Conservation (phyloP, 805 yeast genomes). For the Blastobotrys terrestris region DNA sequence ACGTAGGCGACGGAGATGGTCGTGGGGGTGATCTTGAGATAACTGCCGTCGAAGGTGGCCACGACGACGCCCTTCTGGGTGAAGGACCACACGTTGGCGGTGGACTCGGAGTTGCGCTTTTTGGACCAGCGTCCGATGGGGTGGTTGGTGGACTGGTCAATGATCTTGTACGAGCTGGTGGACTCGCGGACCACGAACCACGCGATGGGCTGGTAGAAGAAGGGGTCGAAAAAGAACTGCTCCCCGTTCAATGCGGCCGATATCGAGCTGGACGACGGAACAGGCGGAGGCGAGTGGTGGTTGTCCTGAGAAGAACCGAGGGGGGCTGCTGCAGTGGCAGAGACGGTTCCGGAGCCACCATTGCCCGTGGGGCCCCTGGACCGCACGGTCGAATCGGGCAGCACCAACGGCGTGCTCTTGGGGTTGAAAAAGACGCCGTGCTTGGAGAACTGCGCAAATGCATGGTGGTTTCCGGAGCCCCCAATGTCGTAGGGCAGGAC, state of each 20-base stretch:
- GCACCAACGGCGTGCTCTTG: conserved; percentile 1
- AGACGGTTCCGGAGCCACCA: not conserved
- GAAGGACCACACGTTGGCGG: conserved; percentile 8
- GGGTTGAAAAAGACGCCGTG: conserved; percentile 3
- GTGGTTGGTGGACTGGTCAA: conserved; percentile 18
- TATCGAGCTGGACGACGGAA: not conserved
- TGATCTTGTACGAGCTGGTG: conserved; percentile 7
- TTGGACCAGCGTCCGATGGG: conserved; percentile 18
- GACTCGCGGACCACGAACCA: conserved; percentile 15
- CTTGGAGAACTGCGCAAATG: conserved; percentile 3
- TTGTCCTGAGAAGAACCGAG: too few relatives aligned
- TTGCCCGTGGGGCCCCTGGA: not conserved
- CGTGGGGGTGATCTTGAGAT: not conserved
- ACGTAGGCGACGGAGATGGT: conserved; percentile 8
- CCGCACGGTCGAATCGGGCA: conserved; percentile 4
- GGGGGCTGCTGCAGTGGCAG: not conserved
- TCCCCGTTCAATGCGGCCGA: not conserved
- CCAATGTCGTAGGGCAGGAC: conserved; percentile 6
- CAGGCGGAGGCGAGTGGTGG: not conserved
- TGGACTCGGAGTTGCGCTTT: conserved; percentile 6
- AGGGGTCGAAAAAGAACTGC: not conserved
- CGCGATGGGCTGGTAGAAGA: conserved; percentile 17
- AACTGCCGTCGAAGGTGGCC: not conserved
- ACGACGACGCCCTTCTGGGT: not conserved
- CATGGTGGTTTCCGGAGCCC: not conserved